phyloP scores from a whole-genome alignment of 345 rosid species.

The Citrus trifoliata region DNA sequence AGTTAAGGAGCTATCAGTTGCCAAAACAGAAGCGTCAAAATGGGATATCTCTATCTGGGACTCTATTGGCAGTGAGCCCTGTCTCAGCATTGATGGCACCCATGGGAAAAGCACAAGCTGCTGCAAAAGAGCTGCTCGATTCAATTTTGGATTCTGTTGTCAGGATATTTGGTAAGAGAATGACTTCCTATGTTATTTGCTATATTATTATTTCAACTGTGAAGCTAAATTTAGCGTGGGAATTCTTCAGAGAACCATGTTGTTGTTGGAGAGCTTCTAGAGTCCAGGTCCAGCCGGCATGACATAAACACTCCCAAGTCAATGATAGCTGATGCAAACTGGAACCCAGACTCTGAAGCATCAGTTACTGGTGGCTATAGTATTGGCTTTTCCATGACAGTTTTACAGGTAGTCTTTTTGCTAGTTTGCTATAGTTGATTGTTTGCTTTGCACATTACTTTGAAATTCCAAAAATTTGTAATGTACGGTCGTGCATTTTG shows the following conservation, averaged over 20 bases:
- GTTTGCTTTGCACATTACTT: not conserved
- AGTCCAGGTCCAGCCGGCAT: slow-evolving; percentile 60
- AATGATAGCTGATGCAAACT: slow-evolving; percentile 51
- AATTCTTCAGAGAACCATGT: slow-evolving; percentile 75
- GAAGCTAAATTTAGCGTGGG: slow-evolving; percentile 19
- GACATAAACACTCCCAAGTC: slow-evolving; percentile 71
- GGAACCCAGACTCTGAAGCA: slow-evolving; percentile 74
- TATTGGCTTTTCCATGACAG: slow-evolving; percentile 90
- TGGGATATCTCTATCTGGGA: slow-evolving; percentile 63
- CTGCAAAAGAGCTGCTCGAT: slow-evolving; percentile 90
- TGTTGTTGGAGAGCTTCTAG: slow-evolving; percentile 92
- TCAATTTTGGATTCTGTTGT: slow-evolving; percentile 80
- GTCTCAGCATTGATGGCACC: slow-evolving; percentile 97
- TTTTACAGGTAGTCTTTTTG: slow-evolving; percentile 67
- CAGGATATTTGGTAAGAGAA: slow-evolving; percentile 76
- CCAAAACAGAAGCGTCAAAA: slow-evolving; percentile 76
- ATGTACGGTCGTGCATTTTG: not conserved
- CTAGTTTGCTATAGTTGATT: not conserved
- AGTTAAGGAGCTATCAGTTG: slow-evolving; percentile 61
- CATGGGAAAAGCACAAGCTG: slow-evolving; percentile 86
- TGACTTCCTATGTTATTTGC: slow-evolving; percentile 13
- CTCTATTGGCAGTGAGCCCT: slow-evolving; percentile 87
- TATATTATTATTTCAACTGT: slow-evolving; percentile 10
- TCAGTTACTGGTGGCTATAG: slow-evolving; percentile 93
- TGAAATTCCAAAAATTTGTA: not conserved